Evolutionary conservation across 352 stramenopile genomes (phyloP), one percentile per base, ranked within the genome.

Genomic region (Phytopythium aichiense): DNA sequence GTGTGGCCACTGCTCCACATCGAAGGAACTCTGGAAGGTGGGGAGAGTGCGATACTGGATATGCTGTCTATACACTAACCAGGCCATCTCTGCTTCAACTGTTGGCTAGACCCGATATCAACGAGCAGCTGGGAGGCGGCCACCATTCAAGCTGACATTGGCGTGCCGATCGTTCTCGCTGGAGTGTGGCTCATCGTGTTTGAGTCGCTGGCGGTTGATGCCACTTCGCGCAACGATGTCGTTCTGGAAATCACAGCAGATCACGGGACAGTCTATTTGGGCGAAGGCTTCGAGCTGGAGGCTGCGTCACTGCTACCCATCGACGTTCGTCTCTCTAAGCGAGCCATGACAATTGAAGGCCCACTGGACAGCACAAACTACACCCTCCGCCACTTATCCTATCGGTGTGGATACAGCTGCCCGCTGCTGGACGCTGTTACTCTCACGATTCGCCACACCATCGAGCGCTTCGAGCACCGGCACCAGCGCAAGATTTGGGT

Each of bases 11-110:
- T 59, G 23, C 31, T 64, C 31, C 60, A 53, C 35, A 63, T 71
- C 23, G 54, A 53, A n/a, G 50, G 64, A 33, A 69, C 64, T 1
- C 51, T 69, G 15, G 69, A 77, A 74, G 69, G 66, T 59, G 65
- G 28, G 35, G 8, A 20, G 33, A 33, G 7, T 11, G 0, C 7
- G 2, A 12, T 18, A 4, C n/a, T 38, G 48, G 15, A 23, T 20
- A 8, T 11, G 25, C 4, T 40, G 13, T 5, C 18, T 18, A 12
- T 28, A 18, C 6, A 13, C n/a, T 37, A 56, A 56, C 30, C 1
- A 1, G n/a, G 11, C 22, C 8, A 12, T 46, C 31, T 49, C 11
- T 49, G 11, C 12, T 3, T 23, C 7, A 7, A 22, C 23, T n/a
- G 4, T 31, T 33, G 43, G 0, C 11, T 6, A 69, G 64, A 61